These are phyloP conservation scores for Scedosporium boydii DNA, from an alignment of 2,329 filamentous ascomycete genomes.

Conservation along the genomic window DNA sequence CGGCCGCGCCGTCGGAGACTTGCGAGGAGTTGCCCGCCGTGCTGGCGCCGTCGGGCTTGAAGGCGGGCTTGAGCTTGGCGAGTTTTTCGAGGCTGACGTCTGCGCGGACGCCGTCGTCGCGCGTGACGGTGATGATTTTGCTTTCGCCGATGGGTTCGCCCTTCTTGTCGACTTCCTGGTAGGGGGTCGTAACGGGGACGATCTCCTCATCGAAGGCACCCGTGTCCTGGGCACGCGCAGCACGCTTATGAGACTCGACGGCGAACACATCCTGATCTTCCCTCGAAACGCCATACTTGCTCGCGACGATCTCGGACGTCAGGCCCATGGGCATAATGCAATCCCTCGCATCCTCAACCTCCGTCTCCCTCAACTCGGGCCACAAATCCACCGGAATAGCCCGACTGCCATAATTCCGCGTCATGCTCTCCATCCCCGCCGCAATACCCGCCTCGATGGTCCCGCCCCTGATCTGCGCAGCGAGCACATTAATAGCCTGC, in stretches of 20 bases:
- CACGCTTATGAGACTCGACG: constrained; percentile 62
- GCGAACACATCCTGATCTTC: constrained; percentile 79
- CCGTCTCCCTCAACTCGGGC: constrained; percentile 58
- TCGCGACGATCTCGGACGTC: constrained; percentile 81
- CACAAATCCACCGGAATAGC: constrained; percentile 81
- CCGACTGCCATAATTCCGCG: constrained; percentile 71
- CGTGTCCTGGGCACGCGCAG: constrained; percentile 56
- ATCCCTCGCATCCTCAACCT: constrained; percentile 62
- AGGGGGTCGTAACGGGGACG: constrained; percentile 65
- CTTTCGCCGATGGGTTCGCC: constrained; percentile 45
- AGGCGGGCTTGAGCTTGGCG: constrained; percentile 75
- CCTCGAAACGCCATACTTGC: constrained; percentile 62
- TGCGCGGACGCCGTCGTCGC: constrained; percentile 76
- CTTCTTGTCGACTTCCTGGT: constrained; percentile 53
- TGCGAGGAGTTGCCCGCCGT: constrained; percentile 85
- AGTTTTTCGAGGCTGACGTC: constrained; percentile 61
- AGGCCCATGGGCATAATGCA: constrained; percentile 93
- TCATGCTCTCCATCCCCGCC: constrained; percentile 96
- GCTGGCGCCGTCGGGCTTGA: constrained; percentile 61
- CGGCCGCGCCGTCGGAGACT: constrained; percentile 81
- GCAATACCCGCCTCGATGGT: constrained; percentile 67
- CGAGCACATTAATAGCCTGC: constrained; percentile 65
- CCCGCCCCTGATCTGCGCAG: constrained; percentile 65
- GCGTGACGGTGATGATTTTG: constrained; percentile 55
- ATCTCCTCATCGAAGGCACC: constrained; percentile 73